Conservation (phyloP, 768 basidiomycete genomes). For the Russula abietina region DNA sequence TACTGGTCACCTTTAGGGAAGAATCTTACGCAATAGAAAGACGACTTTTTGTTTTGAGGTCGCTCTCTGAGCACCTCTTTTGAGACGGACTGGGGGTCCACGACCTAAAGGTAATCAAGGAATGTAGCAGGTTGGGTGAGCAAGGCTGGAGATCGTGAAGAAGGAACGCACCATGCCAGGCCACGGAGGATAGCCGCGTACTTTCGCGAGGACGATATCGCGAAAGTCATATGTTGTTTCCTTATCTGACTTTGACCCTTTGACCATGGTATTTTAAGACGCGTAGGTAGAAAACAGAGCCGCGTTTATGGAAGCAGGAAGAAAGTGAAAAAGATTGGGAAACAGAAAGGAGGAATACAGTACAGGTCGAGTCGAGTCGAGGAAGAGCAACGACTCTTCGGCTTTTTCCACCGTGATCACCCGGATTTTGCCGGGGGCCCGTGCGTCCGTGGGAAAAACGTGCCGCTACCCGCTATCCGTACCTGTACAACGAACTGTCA, state of each 20-base stretch:
- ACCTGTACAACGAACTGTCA: constrained; percentile 26
- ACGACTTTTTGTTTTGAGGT: constrained; percentile 64
- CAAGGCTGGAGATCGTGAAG: constrained; percentile 20
- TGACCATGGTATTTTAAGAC: constrained; percentile 30
- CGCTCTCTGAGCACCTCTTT: constrained; percentile 58
- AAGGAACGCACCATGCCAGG: constrained; percentile 76
- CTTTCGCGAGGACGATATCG: constrained; percentile 87
- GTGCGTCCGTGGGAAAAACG: constrained; percentile 7
- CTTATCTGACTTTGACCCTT: constrained; percentile 35
- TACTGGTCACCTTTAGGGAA: constrained; percentile 94
- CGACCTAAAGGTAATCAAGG: constrained; percentile 51
- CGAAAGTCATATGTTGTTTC: constrained; percentile 54
- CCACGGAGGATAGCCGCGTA: constrained; percentile 95
- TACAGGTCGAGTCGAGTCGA: background rate
- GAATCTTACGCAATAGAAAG: constrained; percentile 73
- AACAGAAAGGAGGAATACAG: background rate
- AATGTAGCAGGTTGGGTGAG: constrained; percentile 9
- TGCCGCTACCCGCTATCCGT: too few species aligned
- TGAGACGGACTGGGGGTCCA: constrained; percentile 66
- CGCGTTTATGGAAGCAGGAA: background rate
- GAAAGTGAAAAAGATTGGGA: background rate
- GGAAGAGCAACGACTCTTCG: background rate
- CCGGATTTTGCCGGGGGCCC: constrained; percentile 21
- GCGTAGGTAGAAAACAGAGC: constrained; percentile 15
- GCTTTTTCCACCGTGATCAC: constrained; percentile 14